Conservation (phyloP, 192 early-diverging fungal species). For the Oehlia diaphana region DNA sequence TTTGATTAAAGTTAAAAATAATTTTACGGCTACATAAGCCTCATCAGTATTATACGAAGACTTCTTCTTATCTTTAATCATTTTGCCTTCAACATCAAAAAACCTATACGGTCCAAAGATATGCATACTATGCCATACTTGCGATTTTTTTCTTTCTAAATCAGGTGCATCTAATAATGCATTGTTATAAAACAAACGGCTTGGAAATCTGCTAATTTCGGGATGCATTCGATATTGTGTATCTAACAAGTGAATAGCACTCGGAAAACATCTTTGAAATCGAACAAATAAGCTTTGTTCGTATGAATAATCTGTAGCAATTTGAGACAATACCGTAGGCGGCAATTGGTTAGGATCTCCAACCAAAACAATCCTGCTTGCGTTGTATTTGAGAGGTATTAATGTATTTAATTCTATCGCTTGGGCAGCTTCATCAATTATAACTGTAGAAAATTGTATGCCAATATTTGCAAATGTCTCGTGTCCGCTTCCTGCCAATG, state of each 20-base stretch:
- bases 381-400: constrained; percentile 86
- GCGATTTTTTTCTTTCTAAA: constrained; percentile 60
- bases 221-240: constrained; percentile 99
- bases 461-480: constrained; percentile 68
- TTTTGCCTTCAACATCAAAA: constrained; percentile 59
- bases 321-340: constrained; percentile 81
- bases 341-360: constrained; percentile 96
- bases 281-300: constrained; percentile 90
- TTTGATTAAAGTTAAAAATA: constrained; percentile 66
- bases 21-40: constrained; percentile 66
- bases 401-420: constrained; percentile 83
- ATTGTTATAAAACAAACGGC: constrained; percentile 75
- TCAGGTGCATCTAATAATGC: constrained; percentile 72
- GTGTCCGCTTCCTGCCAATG: constrained; percentile 85
- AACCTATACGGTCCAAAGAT: constrained; percentile 78
- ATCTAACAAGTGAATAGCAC: constrained; percentile 75
- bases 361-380: constrained; percentile 81
- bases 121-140: constrained; percentile 70
- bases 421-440: constrained; percentile 97
- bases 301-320: constrained; percentile 69
- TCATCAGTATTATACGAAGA: constrained; percentile 84
- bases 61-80: constrained; percentile 60
- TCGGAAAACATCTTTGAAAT: constrained; percentile 66
- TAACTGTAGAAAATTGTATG: constrained; percentile 78
- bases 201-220: constrained; percentile 81